A percentile compares a stretch with the other conserved stretches of the same genome.
phyloP scores from a whole-genome alignment of 1,284 basidiomycete species.

The Rhodotorula sp. region DNA sequence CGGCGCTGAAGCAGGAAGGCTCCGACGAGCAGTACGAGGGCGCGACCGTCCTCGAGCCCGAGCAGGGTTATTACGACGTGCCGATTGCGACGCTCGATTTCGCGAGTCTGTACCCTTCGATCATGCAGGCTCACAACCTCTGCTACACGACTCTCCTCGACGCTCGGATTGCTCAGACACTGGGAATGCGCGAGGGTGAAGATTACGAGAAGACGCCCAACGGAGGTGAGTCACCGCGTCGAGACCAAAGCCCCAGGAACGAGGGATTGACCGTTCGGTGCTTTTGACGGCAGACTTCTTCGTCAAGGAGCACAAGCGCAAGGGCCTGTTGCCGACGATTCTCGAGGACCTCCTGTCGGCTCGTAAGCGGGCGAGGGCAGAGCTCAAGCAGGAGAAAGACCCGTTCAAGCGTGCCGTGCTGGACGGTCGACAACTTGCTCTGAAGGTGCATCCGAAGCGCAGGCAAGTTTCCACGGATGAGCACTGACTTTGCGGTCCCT shows the following conservation, averaged over 20 bases:
- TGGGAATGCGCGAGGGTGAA: slow-evolving; percentile 73
- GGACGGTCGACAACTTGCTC: slow-evolving; percentile 87
- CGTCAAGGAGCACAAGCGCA: slow-evolving; percentile 66
- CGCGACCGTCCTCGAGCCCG: slow-evolving; percentile 93
- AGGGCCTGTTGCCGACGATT: slow-evolving; percentile 84
- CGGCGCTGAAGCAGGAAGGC: slow-evolving; percentile 79
- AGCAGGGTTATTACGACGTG: slow-evolving; percentile 86
- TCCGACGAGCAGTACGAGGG: slow-evolving; percentile 94
- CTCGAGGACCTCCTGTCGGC: slow-evolving; percentile 87
- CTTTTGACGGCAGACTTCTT: slow-evolving; percentile 69
- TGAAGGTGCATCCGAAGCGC: slow-evolving; percentile 63
- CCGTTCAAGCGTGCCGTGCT: slow-evolving; percentile 91
- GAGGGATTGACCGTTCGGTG: neutral
- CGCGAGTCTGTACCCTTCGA: slow-evolving; percentile 92
- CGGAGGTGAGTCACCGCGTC: slow-evolving; percentile 62
- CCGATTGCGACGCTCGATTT: slow-evolving; percentile 97
- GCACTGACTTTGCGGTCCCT: neutral
- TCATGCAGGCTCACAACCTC: slow-evolving; percentile 99
- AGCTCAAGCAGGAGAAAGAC: slow-evolving; percentile 90
- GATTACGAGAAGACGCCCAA: slow-evolving; percentile 87
- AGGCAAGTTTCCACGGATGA: no score
- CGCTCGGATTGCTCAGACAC: slow-evolving; percentile 68
- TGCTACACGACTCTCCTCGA: slow-evolving; percentile 92
- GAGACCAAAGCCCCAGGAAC: no score
- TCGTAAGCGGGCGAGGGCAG: slow-evolving; percentile 86